These are phyloP conservation scores for Xylaria sp. DNA, from an alignment of 2,329 filamentous ascomycete species.

Conservation along the genomic window DNA sequence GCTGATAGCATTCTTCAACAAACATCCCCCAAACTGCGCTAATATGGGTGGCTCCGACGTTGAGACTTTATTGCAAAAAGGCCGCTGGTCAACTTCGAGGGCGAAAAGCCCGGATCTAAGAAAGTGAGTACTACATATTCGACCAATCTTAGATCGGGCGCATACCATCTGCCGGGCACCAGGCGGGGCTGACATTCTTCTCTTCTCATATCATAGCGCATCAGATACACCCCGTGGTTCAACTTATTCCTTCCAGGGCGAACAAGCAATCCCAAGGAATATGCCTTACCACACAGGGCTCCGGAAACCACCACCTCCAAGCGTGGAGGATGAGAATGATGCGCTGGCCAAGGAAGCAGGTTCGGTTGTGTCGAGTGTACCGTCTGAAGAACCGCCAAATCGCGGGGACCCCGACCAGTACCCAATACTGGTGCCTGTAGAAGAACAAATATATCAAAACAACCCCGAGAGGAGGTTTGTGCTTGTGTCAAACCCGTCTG, in stretches of 20 bases:
- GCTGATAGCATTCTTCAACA: conserved; percentile 27
- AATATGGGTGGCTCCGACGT: conserved; percentile 40
- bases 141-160: conserved; percentile 11
- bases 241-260: conserved; percentile 31
- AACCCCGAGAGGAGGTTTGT: conserved; percentile 71
- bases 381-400: conserved; percentile 62
- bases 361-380: conserved; percentile 40
- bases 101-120: conserved; percentile 35
- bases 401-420: conserved; percentile 72
- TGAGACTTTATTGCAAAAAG: conserved; percentile 38
- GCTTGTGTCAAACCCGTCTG: conserved; percentile 52
- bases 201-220: conserved; percentile 28
- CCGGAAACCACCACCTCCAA: conserved; percentile 62
- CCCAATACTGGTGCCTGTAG: conserved; percentile 64
- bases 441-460: conserved; percentile 54
- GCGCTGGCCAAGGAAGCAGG: conserved; percentile 67
- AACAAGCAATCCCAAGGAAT: conserved; percentile 32
- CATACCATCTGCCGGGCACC: not conserved
- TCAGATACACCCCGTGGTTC: conserved; percentile 23
- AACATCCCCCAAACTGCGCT: conserved; percentile 5
- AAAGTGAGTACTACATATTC: conserved; percentile 34
- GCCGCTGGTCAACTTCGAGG: conserved; percentile 42
- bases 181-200: conserved; percentile 14
- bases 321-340: conserved; percentile 70
- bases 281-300: conserved; percentile 40